Base-by-base conservation (phyloP, 202 grass and related monocot species). In the Dendrocalamus latiflorus region DNA sequence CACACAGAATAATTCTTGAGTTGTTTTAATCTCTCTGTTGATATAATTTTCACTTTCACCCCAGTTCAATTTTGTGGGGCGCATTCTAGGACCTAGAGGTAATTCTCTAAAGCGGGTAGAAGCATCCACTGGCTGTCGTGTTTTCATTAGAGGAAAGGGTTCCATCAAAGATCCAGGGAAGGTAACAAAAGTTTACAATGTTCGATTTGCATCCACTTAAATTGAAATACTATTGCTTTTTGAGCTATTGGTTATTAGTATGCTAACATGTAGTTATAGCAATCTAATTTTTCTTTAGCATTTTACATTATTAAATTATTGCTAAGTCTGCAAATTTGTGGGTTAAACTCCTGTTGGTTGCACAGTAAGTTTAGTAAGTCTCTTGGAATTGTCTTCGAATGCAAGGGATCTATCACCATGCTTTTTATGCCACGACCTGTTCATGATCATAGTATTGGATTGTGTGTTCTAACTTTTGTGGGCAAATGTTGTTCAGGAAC, bases 51-150 rank as follows among this genome's bases (percentile, higher is more conserved):
- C 30, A 20, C 48, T 75, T 68, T 74, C 12, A 55, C 48, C 67
- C 22, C 79, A 97, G 94, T 97, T 93, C 87, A 97, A 97, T 90
- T 97, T 97, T 84, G 94, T 97, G 43, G 93, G 94, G 25, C 89
- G 94, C 50, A 93, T 97, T 88, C 83, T 99, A 7, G 96, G 96
- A 76, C 96, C 96, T 14, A 93, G 96, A 77, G 96, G 96, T 42
- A 99, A 99, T 84, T 99, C 96, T 57, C 87, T 99, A 65, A 99
- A 99, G 81, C 78, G 96, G 61, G 91, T 99, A 24, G 96, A 99
- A 91, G 93, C 93, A 68, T 99, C 96, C 33, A 95, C 96, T 15
- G 96, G 96, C 24, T 99, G 96, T 84, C 96, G 96, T 70, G 93
- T 99, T 84, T 99, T 94, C 62, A 99, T 99, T 62, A 89, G 96